phyloP scores from a whole-genome alignment of 1,284 basidiomycete species.

The Ustilago tritici region DNA sequence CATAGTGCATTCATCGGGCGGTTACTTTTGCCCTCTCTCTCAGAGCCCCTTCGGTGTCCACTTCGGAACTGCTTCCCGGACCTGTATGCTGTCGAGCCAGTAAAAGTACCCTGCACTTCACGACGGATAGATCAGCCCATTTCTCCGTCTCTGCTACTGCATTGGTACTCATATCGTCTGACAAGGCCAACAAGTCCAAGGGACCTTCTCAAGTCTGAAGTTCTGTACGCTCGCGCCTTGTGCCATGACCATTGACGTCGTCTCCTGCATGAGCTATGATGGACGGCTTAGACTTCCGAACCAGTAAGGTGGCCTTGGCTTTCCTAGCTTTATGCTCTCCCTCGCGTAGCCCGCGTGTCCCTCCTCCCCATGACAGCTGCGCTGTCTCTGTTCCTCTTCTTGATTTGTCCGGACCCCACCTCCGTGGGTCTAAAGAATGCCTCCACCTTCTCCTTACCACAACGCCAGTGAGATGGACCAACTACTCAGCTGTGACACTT shows the following conservation, averaged over 20 bases:
- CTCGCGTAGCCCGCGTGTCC: not conserved
- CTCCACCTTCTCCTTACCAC: not conserved
- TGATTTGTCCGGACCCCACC: conserved; percentile 20
- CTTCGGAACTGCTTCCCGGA: conserved; percentile 19
- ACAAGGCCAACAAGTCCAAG: not conserved
- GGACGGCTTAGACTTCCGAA: not conserved
- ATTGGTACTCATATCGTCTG: conserved; percentile 2
- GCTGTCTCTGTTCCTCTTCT: not conserved
- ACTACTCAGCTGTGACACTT: not conserved
- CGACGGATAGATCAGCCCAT: conserved; percentile 10
- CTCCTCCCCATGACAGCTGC: not conserved
- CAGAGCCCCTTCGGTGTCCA: not conserved
- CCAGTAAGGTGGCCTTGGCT: not conserved
- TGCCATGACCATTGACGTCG: not conserved
- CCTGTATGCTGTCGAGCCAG: no score
- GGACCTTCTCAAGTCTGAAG: conserved; percentile 3
- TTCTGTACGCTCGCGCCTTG: not conserved
- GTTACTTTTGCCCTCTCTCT: not conserved
- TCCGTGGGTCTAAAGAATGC: conserved; percentile 16
- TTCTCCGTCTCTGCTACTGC: not conserved
- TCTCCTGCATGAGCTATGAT: not conserved
- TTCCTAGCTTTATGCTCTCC: not conserved
- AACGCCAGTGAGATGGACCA: not conserved
- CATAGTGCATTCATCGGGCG: conserved; percentile 7
- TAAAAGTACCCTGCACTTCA: not conserved